phyloP scores from a whole-genome alignment of 78 protist species.

The Dictyostelium capitatum region DNA sequence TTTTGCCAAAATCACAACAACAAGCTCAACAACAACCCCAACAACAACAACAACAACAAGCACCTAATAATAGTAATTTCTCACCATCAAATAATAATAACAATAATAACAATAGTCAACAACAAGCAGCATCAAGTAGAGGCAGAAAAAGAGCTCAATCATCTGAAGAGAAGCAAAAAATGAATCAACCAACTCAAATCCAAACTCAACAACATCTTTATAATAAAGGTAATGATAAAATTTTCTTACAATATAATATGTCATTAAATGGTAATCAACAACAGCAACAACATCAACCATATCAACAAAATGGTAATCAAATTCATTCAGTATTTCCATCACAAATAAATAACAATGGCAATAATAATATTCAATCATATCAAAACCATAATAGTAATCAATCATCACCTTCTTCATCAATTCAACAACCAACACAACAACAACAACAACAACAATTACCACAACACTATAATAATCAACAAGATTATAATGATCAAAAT shows the following conservation, averaged over 20 bases:
- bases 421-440: background rate
- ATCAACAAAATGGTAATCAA: background rate
- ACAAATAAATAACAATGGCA: background rate
- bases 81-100: background rate
- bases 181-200: background rate
- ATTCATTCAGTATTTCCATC: background rate
- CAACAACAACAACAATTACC: background rate
- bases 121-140: slow-evolving; percentile 11
- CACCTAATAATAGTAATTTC: background rate
- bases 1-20: slow-evolving; percentile 2
- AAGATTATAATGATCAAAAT: slow-evolving; percentile 5
- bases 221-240: background rate
- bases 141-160: slow-evolving; percentile 60
- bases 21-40: background rate
- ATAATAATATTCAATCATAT: background rate
- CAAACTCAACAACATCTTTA: slow-evolving; percentile 26
- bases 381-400: background rate
- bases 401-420: background rate
- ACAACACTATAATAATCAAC: background rate
- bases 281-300: background rate
- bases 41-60: background rate
- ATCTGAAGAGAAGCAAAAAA: slow-evolving; percentile 25
- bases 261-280: background rate
- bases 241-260: background rate
- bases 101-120: background rate